Percentiles rank a stretch among this genome's conserved stretches.
phyloP scores from a whole-genome alignment of 805 yeast species.

The Pachysolen tannophilus region DNA sequence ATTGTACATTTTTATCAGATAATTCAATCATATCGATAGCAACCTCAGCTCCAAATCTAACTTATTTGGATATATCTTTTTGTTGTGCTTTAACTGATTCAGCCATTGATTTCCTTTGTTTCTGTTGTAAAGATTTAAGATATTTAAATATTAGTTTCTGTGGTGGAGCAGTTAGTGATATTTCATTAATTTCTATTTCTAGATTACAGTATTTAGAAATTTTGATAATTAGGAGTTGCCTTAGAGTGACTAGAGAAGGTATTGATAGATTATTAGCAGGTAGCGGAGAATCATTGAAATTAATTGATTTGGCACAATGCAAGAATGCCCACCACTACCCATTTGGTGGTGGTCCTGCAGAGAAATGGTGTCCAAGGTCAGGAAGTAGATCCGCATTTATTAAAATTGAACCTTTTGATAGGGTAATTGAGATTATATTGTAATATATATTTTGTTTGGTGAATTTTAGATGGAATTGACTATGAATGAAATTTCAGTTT shows the following conservation, averaged over 20 bases:
- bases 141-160: conserved; percentile 60
- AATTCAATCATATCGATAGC: conserved; percentile 55
- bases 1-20: conserved; percentile 69
- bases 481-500: too few relatives aligned
- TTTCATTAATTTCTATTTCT: conserved; percentile 53
- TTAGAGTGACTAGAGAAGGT: conserved; percentile 71
- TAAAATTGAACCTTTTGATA: conserved; percentile 36
- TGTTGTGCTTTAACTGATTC: conserved; percentile 71
- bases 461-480: too few relatives aligned
- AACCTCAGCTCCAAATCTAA: conserved; percentile 49
- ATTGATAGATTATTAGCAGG: conserved; percentile 59
- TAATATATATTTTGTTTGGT: too few relatives aligned
- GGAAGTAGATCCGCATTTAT: conserved; percentile 52
- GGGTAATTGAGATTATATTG: conserved; percentile 50
- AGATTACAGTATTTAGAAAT: conserved; percentile 40
- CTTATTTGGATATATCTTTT: conserved; percentile 54
- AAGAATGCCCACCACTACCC: conserved; percentile 58
- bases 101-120: conserved; percentile 55
- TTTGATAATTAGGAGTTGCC: conserved; percentile 58
- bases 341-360: conserved; percentile 42
- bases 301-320: conserved; percentile 63
- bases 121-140: conserved; percentile 53
- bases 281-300: conserved; percentile 39
- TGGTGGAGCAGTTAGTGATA: conserved; percentile 74
- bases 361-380: conserved; percentile 40